Evolutionary conservation across 768 basidiomycete species (phyloP).

Genomic region (Asterophora parasitica): DNA sequence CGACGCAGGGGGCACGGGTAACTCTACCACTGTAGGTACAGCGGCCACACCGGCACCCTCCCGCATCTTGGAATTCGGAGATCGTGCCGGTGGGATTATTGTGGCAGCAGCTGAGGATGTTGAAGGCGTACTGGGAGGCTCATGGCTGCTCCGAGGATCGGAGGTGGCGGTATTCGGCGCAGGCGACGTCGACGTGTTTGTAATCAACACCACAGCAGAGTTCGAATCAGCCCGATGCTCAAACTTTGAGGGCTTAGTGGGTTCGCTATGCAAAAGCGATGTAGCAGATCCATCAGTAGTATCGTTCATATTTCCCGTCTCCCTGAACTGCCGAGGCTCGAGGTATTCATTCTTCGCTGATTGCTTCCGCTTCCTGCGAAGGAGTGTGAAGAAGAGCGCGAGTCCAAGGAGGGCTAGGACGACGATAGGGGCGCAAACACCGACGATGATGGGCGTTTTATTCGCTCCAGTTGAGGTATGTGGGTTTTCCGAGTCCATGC

Average conservation of each 20-base stretch:
- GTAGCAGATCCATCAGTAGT: background rate
- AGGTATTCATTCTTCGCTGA: background rate
- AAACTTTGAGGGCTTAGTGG: background rate
- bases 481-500: constrained; percentile 15
- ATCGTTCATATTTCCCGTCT: background rate
- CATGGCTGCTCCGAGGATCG: background rate
- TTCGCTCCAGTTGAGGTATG: constrained; percentile 9
- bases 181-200: background rate
- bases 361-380: constrained; percentile 2
- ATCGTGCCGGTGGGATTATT: background rate
- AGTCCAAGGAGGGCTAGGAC: constrained; percentile 22
- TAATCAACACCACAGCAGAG: background rate
- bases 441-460: constrained; percentile 22
- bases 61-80: background rate
- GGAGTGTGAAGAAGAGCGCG: constrained; percentile 17
- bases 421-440: constrained; percentile 27
- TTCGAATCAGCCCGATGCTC: background rate
- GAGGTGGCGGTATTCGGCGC: background rate
- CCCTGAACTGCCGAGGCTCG: background rate
- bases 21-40: background rate
- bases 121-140: background rate
- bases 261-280: too few species aligned
- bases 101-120: background rate
- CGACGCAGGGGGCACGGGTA: background rate
- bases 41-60: background rate